These are phyloP conservation scores for Exophiala xenobiotica DNA, from an alignment of 2,329 filamentous ascomycete species.

Conservation along the genomic window DNA sequence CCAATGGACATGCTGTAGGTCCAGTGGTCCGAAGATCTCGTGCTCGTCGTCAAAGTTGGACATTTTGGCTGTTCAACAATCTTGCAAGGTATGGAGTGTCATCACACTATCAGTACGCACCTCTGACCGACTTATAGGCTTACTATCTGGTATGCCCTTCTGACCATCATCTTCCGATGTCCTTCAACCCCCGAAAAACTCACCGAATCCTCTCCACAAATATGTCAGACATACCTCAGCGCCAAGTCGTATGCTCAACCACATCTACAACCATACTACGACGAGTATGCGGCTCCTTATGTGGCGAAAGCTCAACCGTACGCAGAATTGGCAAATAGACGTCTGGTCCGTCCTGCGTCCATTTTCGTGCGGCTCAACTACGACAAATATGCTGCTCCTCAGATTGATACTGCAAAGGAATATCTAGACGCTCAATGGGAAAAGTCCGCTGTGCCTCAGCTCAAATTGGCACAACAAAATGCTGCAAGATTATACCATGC, in stretches of 20 bases:
- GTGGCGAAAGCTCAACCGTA: slow-evolving; percentile 76
- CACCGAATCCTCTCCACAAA: slow-evolving; percentile 66
- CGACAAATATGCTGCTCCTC: slow-evolving; percentile 71
- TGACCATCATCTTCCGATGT: slow-evolving; percentile 79
- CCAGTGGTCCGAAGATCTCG: slow-evolving; percentile 3
- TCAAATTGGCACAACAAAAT: slow-evolving; percentile 63
- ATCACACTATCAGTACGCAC: background rate
- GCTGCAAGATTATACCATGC: slow-evolving; percentile 67
- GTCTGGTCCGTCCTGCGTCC: slow-evolving; percentile 67
- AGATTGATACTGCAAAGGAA: slow-evolving; percentile 65
- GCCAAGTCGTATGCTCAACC: slow-evolving; percentile 68
- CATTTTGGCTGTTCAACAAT: slow-evolving; percentile 42
- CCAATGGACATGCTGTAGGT: slow-evolving; percentile 28
- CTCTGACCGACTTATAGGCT: slow-evolving; percentile 53
- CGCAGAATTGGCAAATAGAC: slow-evolving; percentile 54
- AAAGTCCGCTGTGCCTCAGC: slow-evolving; percentile 70
- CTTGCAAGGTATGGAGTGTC: slow-evolving; percentile 53
- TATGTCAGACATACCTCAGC: slow-evolving; percentile 79
- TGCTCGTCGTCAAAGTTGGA: slow-evolving; percentile 25
- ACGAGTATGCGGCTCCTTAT: slow-evolving; percentile 79
- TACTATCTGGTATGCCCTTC: slow-evolving; percentile 79
- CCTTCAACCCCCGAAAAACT: slow-evolving; percentile 68
- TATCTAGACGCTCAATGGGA: slow-evolving; percentile 74
- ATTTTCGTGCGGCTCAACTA: slow-evolving; percentile 62
- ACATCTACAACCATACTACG: slow-evolving; percentile 80